Evolutionary conservation across 345 rosid species (phyloP).

Genomic region (Heritiera fomes): DNA sequence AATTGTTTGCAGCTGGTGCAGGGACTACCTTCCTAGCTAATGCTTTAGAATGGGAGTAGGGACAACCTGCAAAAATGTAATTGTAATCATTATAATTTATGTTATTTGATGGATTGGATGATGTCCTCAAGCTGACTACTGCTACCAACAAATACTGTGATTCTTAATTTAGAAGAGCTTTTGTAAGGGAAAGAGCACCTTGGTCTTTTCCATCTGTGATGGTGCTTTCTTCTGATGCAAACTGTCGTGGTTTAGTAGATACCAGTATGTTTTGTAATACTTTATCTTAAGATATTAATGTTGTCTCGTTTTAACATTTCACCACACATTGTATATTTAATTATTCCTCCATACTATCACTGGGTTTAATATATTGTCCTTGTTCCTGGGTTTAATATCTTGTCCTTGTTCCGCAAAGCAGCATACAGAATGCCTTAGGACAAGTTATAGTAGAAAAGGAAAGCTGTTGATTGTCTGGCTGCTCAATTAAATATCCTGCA

Average conservation of each 20-base stretch:
- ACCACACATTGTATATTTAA: not conserved
- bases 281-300: not conserved
- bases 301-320: not conserved
- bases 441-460: not conserved
- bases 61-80: not conserved
- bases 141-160: not conserved
- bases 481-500: not conserved
- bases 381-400: not conserved
- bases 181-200: not conserved
- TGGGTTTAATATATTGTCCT: not conserved
- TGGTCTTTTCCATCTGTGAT: not conserved
- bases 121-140: not conserved
- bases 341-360: not conserved
- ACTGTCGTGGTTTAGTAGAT: not conserved
- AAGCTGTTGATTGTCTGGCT: not conserved
- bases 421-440: not conserved
- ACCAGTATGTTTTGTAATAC: not conserved
- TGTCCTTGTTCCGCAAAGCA: not conserved
- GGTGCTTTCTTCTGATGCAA: conserved; percentile 5
- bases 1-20: not conserved
- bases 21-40: not conserved
- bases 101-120: not conserved
- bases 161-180: too few species aligned
- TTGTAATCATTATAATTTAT: not conserved
- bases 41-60: not conserved